Conservation (phyloP, 345 rosid genomes). For the Moricandia arvensis region DNA sequence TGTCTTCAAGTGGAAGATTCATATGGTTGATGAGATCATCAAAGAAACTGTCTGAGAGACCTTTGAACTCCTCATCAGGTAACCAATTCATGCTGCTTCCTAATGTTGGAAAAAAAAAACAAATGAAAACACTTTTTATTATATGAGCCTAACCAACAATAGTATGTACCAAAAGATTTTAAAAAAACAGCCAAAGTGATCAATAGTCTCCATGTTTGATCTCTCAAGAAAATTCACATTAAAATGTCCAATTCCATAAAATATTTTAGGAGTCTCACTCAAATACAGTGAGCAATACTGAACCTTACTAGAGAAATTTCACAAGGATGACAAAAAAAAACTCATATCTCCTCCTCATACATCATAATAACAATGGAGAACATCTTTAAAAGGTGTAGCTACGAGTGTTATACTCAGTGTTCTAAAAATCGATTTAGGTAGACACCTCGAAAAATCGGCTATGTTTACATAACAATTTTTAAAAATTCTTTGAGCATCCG, state of each 20-base stretch:
- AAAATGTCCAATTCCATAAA: too few species aligned
- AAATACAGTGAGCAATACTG: too few species aligned
- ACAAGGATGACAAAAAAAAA: not conserved
- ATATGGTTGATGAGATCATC: conserved; percentile 51
- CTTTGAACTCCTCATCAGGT: conserved; percentile 51
- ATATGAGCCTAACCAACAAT: not conserved
- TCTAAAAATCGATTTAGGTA: too few species aligned
- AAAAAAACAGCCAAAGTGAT: not conserved
- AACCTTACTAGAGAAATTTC: not conserved
- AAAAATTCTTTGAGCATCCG: too few species aligned
- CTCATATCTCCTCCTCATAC: too few species aligned
- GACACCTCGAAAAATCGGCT: too few species aligned
- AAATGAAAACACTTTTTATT: not conserved
- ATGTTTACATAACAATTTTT: too few species aligned
- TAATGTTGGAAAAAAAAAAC: not conserved
- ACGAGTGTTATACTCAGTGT: too few species aligned
- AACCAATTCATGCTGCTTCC: conserved; percentile 43
- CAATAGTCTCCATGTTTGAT: too few species aligned
- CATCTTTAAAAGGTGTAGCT: not conserved
- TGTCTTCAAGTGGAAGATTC: conserved; percentile 61
- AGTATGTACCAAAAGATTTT: not conserved
- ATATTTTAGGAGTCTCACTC: not conserved
- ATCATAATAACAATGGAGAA: conserved; percentile 2
- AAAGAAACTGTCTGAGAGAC: conserved; percentile 57
- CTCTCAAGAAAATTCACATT: not conserved